Evolutionary conservation across 2,329 filamentous ascomycete genomes (phyloP).

Genomic region (Alternaria angustiovoidea): DNA sequence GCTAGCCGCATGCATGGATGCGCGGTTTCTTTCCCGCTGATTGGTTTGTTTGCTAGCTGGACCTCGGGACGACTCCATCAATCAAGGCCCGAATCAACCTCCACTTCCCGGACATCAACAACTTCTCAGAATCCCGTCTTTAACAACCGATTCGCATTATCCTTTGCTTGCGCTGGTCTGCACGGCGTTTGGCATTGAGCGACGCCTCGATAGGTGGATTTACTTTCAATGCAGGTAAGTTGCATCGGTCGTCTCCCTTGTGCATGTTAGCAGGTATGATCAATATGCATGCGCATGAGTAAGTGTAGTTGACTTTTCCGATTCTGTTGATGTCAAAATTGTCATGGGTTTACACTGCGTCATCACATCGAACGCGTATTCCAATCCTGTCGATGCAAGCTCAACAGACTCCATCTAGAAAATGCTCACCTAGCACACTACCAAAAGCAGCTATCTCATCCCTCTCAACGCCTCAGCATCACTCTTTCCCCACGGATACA

Average conservation of each 20-base stretch:
- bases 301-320: neutral
- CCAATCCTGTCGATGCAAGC: too few relatives aligned
- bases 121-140: neutral
- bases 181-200: neutral
- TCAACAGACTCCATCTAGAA: too few relatives aligned
- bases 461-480: constrained; percentile 42
- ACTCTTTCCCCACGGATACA: constrained; percentile 53
- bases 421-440: too few relatives aligned
- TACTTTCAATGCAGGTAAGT: neutral
- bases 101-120: neutral
- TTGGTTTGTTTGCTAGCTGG: neutral
- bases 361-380: neutral
- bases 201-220: neutral
- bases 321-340: too few relatives aligned
- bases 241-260: neutral
- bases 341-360: neutral
- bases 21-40: too few relatives aligned
- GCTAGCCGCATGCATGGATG: too few relatives aligned
- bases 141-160: neutral
- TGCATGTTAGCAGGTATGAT: neutral
- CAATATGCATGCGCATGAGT: neutral
- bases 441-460: neutral
- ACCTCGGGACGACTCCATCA: too few relatives aligned
- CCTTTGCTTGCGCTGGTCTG: neutral
- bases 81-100: neutral